Evolutionary conservation across 768 basidiomycete species (phyloP).

Genomic region (Rhodosporidiobolus sp.): DNA sequence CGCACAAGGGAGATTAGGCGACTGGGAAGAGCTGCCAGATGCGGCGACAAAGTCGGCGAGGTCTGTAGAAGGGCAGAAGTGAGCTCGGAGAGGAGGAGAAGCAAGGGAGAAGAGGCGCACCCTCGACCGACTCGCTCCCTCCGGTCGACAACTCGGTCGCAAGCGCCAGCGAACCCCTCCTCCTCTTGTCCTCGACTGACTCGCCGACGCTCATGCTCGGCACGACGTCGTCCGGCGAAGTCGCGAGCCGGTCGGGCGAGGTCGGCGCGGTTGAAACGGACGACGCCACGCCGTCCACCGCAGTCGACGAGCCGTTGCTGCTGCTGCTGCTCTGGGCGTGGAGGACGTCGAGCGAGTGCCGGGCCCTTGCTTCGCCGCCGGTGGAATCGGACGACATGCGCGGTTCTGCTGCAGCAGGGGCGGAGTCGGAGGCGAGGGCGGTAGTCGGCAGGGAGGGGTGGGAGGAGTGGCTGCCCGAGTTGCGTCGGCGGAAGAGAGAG

Average conservation of each 20-base stretch:
- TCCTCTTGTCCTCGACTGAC: constrained; percentile 7
- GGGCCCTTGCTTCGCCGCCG: not conserved
- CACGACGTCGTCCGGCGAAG: not conserved
- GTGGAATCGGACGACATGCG: not conserved
- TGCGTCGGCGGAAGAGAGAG: constrained; percentile 23
- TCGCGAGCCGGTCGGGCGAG: constrained; percentile 7
- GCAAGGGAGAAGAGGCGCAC: not conserved
- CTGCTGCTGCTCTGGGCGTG: not conserved
- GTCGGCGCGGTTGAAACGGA: constrained; percentile 21
- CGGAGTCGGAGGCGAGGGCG: not conserved
- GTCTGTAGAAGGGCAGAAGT: not conserved
- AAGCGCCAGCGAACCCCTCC: constrained; percentile 4
- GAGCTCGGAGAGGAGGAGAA: not conserved
- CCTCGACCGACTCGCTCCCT: not conserved
- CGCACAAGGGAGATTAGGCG: not conserved
- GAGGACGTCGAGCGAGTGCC: not conserved
- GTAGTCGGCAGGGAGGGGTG: not conserved
- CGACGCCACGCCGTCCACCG: not conserved
- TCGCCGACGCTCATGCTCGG: not conserved
- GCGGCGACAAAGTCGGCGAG: constrained; percentile 18
- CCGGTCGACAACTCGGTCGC: not conserved
- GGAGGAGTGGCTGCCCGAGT: not conserved
- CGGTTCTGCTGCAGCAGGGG: not conserved
- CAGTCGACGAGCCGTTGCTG: not conserved
- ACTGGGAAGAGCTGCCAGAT: not conserved